Base-by-base conservation (phyloP, 345 rosid genomes). In the Pseudoturritis turrita region DNA sequence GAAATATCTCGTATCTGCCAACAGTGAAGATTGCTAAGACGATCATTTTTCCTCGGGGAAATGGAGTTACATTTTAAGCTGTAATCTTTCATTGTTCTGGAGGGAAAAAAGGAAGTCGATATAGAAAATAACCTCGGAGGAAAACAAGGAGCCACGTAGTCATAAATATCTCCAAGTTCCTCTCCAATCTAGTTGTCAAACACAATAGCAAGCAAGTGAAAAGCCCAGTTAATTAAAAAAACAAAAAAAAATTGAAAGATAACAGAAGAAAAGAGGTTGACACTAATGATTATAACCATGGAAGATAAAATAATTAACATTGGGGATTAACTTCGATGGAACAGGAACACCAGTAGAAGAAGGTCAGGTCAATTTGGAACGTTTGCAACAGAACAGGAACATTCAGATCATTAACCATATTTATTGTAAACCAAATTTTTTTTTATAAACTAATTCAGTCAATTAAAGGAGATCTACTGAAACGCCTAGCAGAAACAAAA, bases 101-200 rank as follows among this genome's bases (percentile, higher is more conserved):
- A 63, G 17, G 41, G 33, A 36, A 43, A 52, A 14, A 12, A 41
- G 8, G 26, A 75, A 44, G 23, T 69, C 0, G 31, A 17, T n/a
- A 62, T 39, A 17, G 40, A 44, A 55, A 37, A 71, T 58, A 75
- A 85, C 88, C 88, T 88, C 66, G 99, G 99, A 80, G 99, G 99
- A 83, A 96, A 96, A 75, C 98, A 96, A 28, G 99, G 99, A 70
- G 98, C 99, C 68, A 96, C 98, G 73, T 86, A 88, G 77, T 96
- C 99, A 81, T 96, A 96, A 49, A 92, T 87, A 82, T 96, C 97
- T 76, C 98, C 99, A 79, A 96, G 99, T 83, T 96, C 99, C 75
- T 90, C 99, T 69, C 97, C 99, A 47, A 96, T 87, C 99, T 96
- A 79, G 70, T 68, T 56, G 49, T 39, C 47, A 77, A 81, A 65